Percentiles rank a stretch among this genome's conserved stretches.
Evolutionary conservation across 257 asterid species (phyloP).

Genomic region (Lycium ferocissimum): DNA sequence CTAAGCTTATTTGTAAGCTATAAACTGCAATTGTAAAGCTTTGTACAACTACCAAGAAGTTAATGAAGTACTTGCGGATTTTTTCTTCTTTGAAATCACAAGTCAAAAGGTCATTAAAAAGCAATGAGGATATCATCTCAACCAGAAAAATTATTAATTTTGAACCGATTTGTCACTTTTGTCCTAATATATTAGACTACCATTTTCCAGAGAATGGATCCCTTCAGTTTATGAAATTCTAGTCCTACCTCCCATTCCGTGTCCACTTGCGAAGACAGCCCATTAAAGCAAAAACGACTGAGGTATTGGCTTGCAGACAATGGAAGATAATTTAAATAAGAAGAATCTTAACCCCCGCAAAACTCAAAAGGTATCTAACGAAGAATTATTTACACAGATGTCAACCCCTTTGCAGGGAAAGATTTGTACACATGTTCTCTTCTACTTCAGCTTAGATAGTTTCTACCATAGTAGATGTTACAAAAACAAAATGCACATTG

Average conservation of each 20-base stretch:
- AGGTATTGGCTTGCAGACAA: background rate
- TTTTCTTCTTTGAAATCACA: background rate
- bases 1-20: background rate
- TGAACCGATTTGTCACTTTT: background rate
- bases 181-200: background rate
- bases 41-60: background rate
- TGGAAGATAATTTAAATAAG: slow-evolving; percentile 18
- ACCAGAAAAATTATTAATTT: background rate
- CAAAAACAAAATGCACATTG: background rate
- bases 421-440: background rate
- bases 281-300: background rate
- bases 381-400: background rate
- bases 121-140: background rate
- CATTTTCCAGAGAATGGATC: background rate
- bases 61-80: too few relatives aligned
- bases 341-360: background rate
- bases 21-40: background rate
- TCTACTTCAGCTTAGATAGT: background rate
- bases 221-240: background rate
- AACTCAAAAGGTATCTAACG: background rate
- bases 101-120: background rate
- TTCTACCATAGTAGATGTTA: background rate
- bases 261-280: too few relatives aligned
- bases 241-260: background rate
- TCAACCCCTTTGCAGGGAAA: background rate